These are phyloP conservation scores for Trichosporon sp. DNA, from an alignment of 1,284 basidiomycete genomes.

Conservation along the genomic window DNA sequence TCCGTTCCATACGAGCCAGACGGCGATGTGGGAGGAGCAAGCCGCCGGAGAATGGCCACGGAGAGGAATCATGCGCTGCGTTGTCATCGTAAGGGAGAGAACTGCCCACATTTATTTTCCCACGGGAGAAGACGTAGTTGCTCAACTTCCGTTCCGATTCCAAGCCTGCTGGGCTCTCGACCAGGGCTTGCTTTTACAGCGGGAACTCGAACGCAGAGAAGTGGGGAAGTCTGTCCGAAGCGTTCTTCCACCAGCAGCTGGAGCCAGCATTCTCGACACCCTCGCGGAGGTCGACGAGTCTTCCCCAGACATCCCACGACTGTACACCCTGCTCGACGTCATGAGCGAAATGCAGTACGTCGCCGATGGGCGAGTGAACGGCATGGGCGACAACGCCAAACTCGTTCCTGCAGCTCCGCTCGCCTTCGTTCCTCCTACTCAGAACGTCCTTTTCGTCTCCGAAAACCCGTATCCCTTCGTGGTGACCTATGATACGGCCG, in stretches of 20 bases:
- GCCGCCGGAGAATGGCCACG: constrained; percentile 7
- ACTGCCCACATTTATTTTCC: constrained; percentile 72
- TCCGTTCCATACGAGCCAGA: constrained; percentile 50
- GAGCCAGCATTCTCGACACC: constrained; percentile 58
- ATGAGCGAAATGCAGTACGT: constrained; percentile 19
- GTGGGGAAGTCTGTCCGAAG: background rate
- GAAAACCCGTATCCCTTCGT: constrained; percentile 44
- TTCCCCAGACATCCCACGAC: constrained; percentile 68
- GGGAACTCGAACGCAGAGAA: constrained; percentile 58
- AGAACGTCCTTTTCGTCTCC: constrained; percentile 37
- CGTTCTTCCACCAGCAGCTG: constrained; percentile 10
- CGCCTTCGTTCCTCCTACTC: constrained; percentile 7
- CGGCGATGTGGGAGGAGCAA: constrained; percentile 21
- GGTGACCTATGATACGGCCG: constrained; percentile 38
- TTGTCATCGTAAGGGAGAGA: constrained; percentile 77
- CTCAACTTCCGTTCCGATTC: constrained; percentile 80
- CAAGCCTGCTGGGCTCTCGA: constrained; percentile 72
- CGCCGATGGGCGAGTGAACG: constrained; percentile 5
- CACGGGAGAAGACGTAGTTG: constrained; percentile 73
- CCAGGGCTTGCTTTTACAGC: constrained; percentile 63
- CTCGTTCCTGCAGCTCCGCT: constrained; percentile 17
- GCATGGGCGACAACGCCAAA: background rate
- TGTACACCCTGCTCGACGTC: constrained; percentile 65
- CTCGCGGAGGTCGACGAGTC: constrained; percentile 64
- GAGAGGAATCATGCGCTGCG: constrained; percentile 57